Evolutionary conservation across 768 basidiomycete genomes (phyloP).

Genomic region (Psilocybe azurescens): DNA sequence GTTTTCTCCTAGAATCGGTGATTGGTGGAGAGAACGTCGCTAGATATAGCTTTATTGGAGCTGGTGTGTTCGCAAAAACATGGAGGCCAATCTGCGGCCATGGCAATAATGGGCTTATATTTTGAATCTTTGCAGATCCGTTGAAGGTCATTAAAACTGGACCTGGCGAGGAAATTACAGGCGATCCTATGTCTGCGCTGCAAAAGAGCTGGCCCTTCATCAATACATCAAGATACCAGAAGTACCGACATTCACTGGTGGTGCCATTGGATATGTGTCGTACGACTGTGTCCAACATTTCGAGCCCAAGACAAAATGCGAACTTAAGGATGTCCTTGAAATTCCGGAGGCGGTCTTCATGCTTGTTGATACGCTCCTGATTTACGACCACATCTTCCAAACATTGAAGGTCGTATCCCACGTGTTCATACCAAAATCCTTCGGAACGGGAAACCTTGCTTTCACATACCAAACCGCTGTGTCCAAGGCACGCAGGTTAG

Average conservation of each 20-base stretch:
- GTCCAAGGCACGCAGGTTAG: constrained; percentile 80
- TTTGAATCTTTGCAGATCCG: constrained; percentile 64
- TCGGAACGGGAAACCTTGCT: constrained; percentile 68
- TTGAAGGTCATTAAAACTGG: constrained; percentile 92
- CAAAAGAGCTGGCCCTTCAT: constrained; percentile 87
- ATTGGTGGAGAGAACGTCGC: constrained; percentile 89
- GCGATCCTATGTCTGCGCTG: constrained; percentile 86
- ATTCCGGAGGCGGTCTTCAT: constrained; percentile 98
- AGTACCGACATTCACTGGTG: constrained; percentile 94
- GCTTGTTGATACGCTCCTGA: constrained; percentile 93
- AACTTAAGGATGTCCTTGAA: constrained; percentile 76
- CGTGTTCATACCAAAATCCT: constrained; percentile 82
- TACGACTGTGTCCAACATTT: constrained; percentile 98
- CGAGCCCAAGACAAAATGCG: constrained; percentile 87
- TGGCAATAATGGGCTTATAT: neutral
- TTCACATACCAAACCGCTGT: constrained; percentile 92
- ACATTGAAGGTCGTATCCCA: constrained; percentile 96
- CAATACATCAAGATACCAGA: constrained; percentile 92
- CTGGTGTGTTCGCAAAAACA: constrained; percentile 59
- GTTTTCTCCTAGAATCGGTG: constrained; percentile 94
- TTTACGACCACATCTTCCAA: constrained; percentile 98
- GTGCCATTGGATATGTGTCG: constrained; percentile 96
- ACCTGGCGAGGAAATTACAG: constrained; percentile 77
- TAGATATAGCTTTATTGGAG: constrained; percentile 95
- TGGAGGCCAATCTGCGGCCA: neutral